These are phyloP conservation scores for Serendipita vermifera DNA, from an alignment of 768 basidiomycete genomes.

Conservation along the genomic window DNA sequence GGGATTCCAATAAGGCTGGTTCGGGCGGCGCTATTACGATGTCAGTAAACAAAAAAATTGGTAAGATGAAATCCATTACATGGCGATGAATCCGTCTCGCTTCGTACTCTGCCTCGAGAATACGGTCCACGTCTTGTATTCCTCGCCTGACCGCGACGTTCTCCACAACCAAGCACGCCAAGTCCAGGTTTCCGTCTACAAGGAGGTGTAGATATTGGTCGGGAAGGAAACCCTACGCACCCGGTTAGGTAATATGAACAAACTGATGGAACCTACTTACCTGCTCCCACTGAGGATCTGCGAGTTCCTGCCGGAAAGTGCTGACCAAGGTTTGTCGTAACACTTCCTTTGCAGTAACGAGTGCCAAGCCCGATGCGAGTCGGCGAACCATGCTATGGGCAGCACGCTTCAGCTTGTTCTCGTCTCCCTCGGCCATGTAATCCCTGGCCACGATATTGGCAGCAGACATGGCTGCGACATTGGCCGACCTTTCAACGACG, in stretches of 20 bases:
- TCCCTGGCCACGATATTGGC: constrained; percentile 92
- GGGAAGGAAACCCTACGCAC: constrained; percentile 48
- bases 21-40: constrained; percentile 40
- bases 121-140: constrained; percentile 83
- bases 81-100: constrained; percentile 77
- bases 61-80: constrained; percentile 26
- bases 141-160: constrained; percentile 97
- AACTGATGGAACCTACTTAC: not conserved
- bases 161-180: constrained; percentile 88
- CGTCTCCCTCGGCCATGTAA: constrained; percentile 84
- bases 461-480: constrained; percentile 95
- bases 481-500: constrained; percentile 95
- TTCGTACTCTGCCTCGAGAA: constrained; percentile 70
- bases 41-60: constrained; percentile 9
- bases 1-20: constrained; percentile 83
- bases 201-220: constrained; percentile 67
- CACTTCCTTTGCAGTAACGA: constrained; percentile 98
- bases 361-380: constrained; percentile 86
- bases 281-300: constrained; percentile 8
- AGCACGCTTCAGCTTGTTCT: constrained; percentile 80
- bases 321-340: constrained; percentile 33
- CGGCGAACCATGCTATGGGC: constrained; percentile 95
- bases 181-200: constrained; percentile 83
- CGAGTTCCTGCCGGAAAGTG: constrained; percentile 6
- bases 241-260: not conserved